These are phyloP conservation scores for Lenzites betulinus DNA, from an alignment of 768 basidiomycete genomes.

Conservation along the genomic window DNA sequence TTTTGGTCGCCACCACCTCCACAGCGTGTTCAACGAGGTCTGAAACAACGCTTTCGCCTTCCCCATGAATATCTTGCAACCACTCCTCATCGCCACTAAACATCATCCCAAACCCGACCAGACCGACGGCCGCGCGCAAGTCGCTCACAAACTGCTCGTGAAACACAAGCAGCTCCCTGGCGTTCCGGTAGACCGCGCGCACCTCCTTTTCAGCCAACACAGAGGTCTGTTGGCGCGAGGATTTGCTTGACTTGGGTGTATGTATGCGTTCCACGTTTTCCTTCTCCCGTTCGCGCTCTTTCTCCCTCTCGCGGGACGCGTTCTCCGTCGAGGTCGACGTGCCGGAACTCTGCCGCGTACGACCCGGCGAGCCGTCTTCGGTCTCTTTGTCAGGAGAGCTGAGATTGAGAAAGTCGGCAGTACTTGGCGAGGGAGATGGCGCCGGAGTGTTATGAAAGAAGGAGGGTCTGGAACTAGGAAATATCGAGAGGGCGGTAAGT, in stretches of 20 bases:
- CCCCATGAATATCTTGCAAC: conserved; percentile 5
- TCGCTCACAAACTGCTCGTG: conserved; percentile 69
- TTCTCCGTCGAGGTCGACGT: conserved; percentile 5
- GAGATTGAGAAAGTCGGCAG: conserved; percentile 1
- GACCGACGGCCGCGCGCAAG: conserved; percentile 50
- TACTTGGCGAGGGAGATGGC: conserved; percentile 13
- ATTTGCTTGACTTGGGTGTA: conserved; percentile 31
- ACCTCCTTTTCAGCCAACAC: conserved; percentile 62
- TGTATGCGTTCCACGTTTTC: conserved; percentile 11
- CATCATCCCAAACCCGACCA: conserved; percentile 46
- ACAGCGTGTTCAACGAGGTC: conserved; percentile 30
- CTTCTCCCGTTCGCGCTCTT: conserved; percentile 12
- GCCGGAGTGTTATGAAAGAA: conserved; percentile 17
- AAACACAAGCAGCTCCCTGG: conserved; percentile 62
- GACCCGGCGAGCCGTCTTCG: background rate
- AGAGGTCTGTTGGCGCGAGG: conserved; percentile 38
- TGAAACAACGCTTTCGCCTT: conserved; percentile 11
- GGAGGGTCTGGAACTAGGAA: conserved; percentile 27
- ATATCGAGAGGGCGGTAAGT: conserved; percentile 25
- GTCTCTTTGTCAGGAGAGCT: background rate
- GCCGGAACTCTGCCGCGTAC: conserved; percentile 16
- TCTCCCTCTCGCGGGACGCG: conserved; percentile 1
- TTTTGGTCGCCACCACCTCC: conserved; percentile 24
- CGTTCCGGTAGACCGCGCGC: conserved; percentile 63
- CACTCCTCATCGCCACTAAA: conserved; percentile 18